Conservation (phyloP, 306 rosid genomes). For the Quercus parvula region DNA sequence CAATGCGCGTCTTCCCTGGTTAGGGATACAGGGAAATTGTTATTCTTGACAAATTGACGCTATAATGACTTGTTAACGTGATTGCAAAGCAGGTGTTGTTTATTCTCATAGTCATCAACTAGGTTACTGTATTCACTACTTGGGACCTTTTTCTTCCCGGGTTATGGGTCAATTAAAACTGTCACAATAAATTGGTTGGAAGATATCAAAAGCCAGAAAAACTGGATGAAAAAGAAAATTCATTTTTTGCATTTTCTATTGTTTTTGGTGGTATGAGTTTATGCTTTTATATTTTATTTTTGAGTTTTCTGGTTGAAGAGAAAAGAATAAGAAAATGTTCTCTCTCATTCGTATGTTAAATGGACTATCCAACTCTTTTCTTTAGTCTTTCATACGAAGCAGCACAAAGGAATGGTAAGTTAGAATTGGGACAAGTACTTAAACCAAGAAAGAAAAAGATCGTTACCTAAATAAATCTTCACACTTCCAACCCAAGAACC, state of each 20-base stretch:
- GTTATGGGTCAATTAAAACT: neutral
- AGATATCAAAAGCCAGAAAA: neutral
- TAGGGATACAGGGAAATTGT: neutral
- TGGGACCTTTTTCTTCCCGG: neutral
- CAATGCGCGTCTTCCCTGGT: neutral
- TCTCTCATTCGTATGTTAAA: neutral
- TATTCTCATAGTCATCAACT: neutral
- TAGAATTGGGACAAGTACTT: conserved; percentile 28
- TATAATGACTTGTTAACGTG: neutral
- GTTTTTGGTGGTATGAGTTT: too few relatives aligned
- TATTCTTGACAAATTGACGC: neutral
- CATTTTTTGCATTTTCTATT: too few relatives aligned
- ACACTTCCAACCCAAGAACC: conserved; percentile 45
- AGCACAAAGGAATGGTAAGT: conserved; percentile 14
- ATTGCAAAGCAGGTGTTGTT: neutral
- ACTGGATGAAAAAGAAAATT: neutral
- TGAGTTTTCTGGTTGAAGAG: neutral
- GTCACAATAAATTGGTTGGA: neutral
- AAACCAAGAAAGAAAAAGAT: conserved; percentile 36
- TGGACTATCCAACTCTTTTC: neutral
- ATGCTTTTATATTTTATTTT: neutral
- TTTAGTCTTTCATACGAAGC: neutral
- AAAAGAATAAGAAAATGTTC: neutral
- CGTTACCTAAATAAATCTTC: conserved; percentile 26
- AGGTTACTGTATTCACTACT: neutral